Percentiles rank a stretch among this genome's conserved stretches.
These are phyloP conservation scores for Diplosphaera chodatii DNA, from an alignment of 139 green algal genomes.

Conservation along the genomic window DNA sequence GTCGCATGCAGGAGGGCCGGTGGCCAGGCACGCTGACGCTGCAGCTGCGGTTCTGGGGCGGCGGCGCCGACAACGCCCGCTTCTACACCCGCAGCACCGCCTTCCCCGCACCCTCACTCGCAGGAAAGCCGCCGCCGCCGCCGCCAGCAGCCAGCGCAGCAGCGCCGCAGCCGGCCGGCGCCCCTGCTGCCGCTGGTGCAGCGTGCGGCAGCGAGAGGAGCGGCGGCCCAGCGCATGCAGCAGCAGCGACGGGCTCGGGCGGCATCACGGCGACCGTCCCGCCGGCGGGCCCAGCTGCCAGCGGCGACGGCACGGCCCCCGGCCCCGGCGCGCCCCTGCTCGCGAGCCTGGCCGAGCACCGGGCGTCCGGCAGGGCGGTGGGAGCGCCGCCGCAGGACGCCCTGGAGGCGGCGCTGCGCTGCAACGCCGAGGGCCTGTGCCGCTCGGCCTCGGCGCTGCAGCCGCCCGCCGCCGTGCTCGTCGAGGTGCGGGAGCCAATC, in stretches of 20 bases:
- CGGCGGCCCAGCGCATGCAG: no score
- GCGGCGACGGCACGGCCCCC: no score
- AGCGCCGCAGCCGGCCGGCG: background rate
- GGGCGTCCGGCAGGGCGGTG: background rate
- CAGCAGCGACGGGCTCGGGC: no score
- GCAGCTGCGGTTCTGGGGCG: slow-evolving; percentile 21
- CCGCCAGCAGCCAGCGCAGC: background rate
- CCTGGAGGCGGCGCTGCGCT: slow-evolving; percentile 12
- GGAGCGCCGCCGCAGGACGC: background rate
- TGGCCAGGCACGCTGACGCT: slow-evolving; percentile 19
- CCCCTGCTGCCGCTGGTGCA: background rate
- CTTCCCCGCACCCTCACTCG: slow-evolving; percentile 9
- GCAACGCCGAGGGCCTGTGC: slow-evolving; percentile 8
- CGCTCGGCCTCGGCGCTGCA: background rate
- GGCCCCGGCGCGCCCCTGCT: background rate
- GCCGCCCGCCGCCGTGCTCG: slow-evolving; percentile 3
- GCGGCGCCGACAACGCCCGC: slow-evolving; percentile 5
- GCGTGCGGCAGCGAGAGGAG: background rate
- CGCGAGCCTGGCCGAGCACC: background rate
- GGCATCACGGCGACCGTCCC: no score
- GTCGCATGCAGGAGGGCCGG: background rate
- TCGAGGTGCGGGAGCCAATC: slow-evolving; percentile 4
- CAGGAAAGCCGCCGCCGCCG: no score
- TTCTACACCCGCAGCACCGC: slow-evolving; percentile 8
- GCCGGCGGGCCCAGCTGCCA: no score